Conservation (phyloP, 2,329 filamentous ascomycete genomes). For the Seiridium unicorne region DNA sequence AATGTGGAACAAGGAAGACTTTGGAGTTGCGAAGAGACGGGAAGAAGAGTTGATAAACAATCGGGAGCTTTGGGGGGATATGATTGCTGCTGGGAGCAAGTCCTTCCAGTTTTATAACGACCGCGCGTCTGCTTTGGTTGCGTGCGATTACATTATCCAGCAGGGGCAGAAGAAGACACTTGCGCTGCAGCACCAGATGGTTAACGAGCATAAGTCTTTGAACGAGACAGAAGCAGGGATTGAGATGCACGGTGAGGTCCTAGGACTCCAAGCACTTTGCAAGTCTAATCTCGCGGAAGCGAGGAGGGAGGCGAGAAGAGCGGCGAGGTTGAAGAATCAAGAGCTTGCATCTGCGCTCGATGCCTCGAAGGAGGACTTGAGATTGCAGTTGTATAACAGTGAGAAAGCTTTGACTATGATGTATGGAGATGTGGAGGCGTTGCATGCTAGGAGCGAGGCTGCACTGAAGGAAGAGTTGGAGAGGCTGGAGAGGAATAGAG, state of each 20-base stretch:
- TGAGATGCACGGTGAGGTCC: not conserved
- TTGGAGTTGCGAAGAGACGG: not conserved
- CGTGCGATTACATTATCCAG: not conserved
- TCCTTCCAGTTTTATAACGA: not conserved
- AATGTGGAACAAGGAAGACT: not conserved
- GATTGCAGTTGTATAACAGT: not conserved
- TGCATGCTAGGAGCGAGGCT: not conserved
- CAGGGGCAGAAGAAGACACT: not conserved
- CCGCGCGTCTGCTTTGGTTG: not conserved
- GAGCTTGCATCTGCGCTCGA: not conserved
- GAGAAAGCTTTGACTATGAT: not conserved
- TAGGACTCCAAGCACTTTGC: not conserved
- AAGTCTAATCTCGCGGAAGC: not conserved
- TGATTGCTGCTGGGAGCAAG: not conserved
- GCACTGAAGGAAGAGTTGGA: not conserved
- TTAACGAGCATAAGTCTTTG: not conserved
- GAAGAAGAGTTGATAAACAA: not conserved
- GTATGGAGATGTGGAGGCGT: not conserved
- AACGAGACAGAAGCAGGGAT: not conserved
- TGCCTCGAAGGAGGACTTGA: not conserved
- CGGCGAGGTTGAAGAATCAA: not conserved
- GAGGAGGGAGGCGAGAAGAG: not conserved
- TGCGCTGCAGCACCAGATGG: not conserved
- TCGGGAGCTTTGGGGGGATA: not conserved
- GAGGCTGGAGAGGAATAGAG: not conserved